Evolutionary conservation across 2,329 filamentous ascomycete species (phyloP).

Genomic region (Talaromyces sp.): DNA sequence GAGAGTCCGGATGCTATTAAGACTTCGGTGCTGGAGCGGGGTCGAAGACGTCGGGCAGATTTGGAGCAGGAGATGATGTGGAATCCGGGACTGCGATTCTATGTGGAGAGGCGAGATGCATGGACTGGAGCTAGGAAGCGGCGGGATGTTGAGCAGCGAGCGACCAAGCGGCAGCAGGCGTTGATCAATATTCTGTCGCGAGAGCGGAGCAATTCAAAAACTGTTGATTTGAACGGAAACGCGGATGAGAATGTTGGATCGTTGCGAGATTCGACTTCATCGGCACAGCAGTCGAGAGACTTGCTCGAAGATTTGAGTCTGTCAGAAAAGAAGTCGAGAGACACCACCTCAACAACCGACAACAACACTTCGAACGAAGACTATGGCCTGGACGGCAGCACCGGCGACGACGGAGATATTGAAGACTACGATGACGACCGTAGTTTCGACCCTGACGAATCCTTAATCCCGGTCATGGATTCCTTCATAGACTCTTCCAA

Average conservation of each 20-base stretch:
- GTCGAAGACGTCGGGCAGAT: conserved; percentile 55
- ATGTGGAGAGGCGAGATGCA: conserved; percentile 69
- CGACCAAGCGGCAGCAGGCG: background rate
- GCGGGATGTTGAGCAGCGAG: conserved; percentile 16
- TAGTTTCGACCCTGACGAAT: conserved; percentile 45
- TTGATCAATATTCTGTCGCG: background rate
- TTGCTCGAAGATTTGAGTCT: conserved; percentile 9
- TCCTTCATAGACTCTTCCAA: conserved; percentile 72
- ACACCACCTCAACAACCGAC: conserved; percentile 2
- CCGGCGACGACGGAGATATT: conserved; percentile 4
- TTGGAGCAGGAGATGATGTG: conserved; percentile 65
- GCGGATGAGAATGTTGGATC: background rate
- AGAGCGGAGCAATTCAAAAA: background rate
- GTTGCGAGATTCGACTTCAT: background rate
- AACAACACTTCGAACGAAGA: background rate
- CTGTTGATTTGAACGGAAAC: background rate
- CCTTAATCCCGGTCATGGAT: conserved; percentile 68
- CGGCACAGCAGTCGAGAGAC: conserved; percentile 1
- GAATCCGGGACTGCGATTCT: conserved; percentile 81
- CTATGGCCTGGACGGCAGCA: conserved; percentile 3
- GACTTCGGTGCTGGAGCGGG: conserved; percentile 47
- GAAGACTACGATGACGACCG: conserved; percentile 17
- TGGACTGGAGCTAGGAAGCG: conserved; percentile 70
- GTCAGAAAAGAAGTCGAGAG: background rate
- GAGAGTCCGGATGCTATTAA: conserved; percentile 41